Conservation (phyloP, 2,329 filamentous ascomycete species). For the Beauveria medogensis region DNA sequence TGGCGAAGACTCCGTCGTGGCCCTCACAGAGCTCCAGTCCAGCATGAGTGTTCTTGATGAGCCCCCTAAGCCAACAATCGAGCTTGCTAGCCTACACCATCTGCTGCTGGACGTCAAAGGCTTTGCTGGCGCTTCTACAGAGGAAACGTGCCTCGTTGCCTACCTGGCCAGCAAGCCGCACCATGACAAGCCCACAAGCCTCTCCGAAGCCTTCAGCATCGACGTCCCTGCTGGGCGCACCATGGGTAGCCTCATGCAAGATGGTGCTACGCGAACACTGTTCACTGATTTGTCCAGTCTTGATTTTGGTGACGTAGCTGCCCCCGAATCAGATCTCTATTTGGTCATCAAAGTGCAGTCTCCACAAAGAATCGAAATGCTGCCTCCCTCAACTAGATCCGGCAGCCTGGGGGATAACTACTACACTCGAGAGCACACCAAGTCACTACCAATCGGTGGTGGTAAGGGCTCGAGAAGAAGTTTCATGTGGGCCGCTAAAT, state of each 20-base stretch:
- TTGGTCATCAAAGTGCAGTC: slow-evolving; percentile 74
- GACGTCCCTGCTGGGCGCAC: slow-evolving; percentile 68
- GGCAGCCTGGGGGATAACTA: slow-evolving; percentile 35
- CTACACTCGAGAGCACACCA: slow-evolving; percentile 36
- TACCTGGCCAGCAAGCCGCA: slow-evolving; percentile 67
- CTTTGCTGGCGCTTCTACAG: slow-evolving; percentile 68
- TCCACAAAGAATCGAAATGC: slow-evolving; percentile 38
- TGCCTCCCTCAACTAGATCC: slow-evolving; percentile 43
- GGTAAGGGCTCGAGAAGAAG: slow-evolving; percentile 52
- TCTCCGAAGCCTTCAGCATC: slow-evolving; percentile 79
- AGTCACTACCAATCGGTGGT: slow-evolving; percentile 41
- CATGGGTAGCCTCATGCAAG: slow-evolving; percentile 55
- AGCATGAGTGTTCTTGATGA: slow-evolving; percentile 91
- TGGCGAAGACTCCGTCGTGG: slow-evolving; percentile 85
- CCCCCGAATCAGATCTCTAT: slow-evolving; percentile 66
- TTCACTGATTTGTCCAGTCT: slow-evolving; percentile 78
- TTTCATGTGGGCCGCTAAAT: slow-evolving; percentile 62
- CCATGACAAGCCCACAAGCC: slow-evolving; percentile 51
- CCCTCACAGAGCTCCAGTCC: slow-evolving; percentile 84
- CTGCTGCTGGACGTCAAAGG: slow-evolving; percentile 76
- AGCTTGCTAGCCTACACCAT: slow-evolving; percentile 69
- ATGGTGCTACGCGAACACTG: slow-evolving; percentile 68
- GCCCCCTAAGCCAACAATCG: slow-evolving; percentile 59
- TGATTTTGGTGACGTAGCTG: slow-evolving; percentile 56
- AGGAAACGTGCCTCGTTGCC: slow-evolving; percentile 67